Evolutionary conservation across 768 basidiomycete species (phyloP).

Genomic region (Boletus rubroflammeus): DNA sequence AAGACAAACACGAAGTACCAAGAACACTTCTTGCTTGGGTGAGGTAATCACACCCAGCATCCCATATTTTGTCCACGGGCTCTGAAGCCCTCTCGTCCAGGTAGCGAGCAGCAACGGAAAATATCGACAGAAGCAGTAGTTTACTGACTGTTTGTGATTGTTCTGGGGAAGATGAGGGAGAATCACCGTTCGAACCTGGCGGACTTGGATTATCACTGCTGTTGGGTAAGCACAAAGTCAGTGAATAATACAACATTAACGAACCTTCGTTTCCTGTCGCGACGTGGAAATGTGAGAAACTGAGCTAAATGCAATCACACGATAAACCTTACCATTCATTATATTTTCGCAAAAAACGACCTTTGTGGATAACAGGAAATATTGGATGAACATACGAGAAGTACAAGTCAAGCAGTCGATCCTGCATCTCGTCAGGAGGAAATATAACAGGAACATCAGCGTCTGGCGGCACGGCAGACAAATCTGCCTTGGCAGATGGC

Average conservation of each 20-base stretch:
- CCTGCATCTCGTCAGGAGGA: slow-evolving; percentile 61
- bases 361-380: slow-evolving; percentile 78
- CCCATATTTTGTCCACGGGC: slow-evolving; percentile 59
- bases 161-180: slow-evolving; percentile 34
- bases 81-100: slow-evolving; percentile 46
- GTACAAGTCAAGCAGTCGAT: slow-evolving; percentile 68
- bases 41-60: slow-evolving; percentile 63
- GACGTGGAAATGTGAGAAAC: slow-evolving; percentile 1
- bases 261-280: slow-evolving; percentile 27
- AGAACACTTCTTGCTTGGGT: slow-evolving; percentile 59
- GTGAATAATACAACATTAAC: neutral
- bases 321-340: slow-evolving; percentile 41
- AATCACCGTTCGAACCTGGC: slow-evolving; percentile 6
- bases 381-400: slow-evolving; percentile 82
- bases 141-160: slow-evolving; percentile 62
- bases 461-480: slow-evolving; percentile 39
- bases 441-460: slow-evolving; percentile 46
- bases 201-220: slow-evolving; percentile 37
- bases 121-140: slow-evolving; percentile 74
- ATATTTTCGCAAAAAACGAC: slow-evolving; percentile 64
- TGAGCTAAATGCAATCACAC: neutral
- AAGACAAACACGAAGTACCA: slow-evolving; percentile 40
- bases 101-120: slow-evolving; percentile 77
- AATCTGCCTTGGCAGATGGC: slow-evolving; percentile 52
- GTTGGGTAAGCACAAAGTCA: slow-evolving; percentile 19